These are phyloP conservation scores for Emergomyces africanus DNA, from an alignment of 2,329 filamentous ascomycete genomes.

Conservation along the genomic window DNA sequence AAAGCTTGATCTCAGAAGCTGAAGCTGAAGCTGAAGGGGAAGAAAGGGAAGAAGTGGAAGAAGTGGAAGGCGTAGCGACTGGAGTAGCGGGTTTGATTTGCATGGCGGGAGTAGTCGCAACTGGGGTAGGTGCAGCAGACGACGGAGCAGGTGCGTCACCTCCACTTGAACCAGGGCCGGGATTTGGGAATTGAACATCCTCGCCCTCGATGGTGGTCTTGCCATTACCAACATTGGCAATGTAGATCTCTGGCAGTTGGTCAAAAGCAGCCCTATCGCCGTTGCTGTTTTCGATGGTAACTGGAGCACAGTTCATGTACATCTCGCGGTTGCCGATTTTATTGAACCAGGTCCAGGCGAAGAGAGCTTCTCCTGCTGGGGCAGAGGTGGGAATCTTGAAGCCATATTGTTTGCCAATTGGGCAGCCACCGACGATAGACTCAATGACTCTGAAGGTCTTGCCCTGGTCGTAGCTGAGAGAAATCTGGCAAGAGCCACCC, in stretches of 20 bases:
- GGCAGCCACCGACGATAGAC: conserved; percentile 48
- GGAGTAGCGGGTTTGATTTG: background rate
- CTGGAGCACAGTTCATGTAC: conserved; percentile 77
- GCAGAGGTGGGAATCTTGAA: conserved; percentile 56
- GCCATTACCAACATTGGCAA: conserved; percentile 7
- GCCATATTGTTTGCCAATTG: conserved; percentile 41
- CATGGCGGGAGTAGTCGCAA: background rate
- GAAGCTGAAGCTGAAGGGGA: background rate
- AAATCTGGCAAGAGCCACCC: conserved; percentile 65
- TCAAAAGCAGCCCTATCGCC: background rate
- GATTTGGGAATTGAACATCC: conserved; percentile 5
- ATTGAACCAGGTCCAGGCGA: conserved; percentile 72
- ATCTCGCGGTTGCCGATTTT: conserved; percentile 28
- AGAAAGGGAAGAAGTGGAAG: too few relatives aligned
- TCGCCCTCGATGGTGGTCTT: conserved; percentile 4
- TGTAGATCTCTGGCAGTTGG: conserved; percentile 5
- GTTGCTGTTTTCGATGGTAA: conserved; percentile 42
- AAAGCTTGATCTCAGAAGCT: background rate
- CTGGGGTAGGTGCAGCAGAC: background rate
- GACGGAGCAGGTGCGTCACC: background rate
- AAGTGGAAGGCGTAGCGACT: background rate
- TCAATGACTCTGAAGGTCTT: conserved; percentile 56
- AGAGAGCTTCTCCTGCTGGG: conserved; percentile 47
- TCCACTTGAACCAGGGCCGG: background rate
- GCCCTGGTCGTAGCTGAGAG: conserved; percentile 60